Conservation (phyloP, 78 protist species). For the Pigoraptor vietnamica region DNA sequence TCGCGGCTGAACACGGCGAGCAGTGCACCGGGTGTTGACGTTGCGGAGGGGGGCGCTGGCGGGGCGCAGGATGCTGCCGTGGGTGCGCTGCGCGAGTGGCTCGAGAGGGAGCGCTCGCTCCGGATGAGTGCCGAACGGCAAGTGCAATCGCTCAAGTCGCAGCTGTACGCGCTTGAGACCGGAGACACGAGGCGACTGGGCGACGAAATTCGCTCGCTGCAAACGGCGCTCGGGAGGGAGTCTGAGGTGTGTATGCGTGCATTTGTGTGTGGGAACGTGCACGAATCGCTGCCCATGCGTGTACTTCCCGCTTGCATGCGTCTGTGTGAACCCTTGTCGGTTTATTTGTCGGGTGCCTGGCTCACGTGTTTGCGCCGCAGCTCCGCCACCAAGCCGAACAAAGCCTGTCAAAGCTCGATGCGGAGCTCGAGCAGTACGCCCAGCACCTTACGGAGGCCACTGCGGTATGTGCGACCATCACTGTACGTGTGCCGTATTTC, state of each 20-base stretch:
- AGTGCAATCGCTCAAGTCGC: background rate
- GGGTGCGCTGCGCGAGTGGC: background rate
- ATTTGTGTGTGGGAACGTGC: background rate
- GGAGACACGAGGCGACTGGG: background rate
- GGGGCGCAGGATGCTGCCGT: background rate
- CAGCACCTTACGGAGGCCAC: background rate
- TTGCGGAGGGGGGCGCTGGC: background rate
- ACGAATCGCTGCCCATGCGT: too few relatives aligned
- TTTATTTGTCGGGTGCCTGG: too few relatives aligned
- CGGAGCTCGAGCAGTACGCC: background rate
- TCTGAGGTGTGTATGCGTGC: background rate
- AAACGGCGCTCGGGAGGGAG: background rate
- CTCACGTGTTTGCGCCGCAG: background rate
- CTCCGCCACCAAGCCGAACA: background rate
- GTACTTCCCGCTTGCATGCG: too few relatives aligned
- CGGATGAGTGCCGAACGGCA: background rate
- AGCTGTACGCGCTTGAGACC: background rate
- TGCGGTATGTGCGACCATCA: background rate
- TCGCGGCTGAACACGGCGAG: background rate
- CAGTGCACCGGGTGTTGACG: background rate
- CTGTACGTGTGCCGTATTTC: background rate
- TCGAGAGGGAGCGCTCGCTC: background rate
- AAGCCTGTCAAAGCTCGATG: background rate
- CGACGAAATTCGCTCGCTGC: background rate
- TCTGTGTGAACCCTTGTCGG: background rate